These are phyloP conservation scores for Fusarium oligoseptatum DNA, from an alignment of 2,329 filamentous ascomycete genomes.

Conservation along the genomic window DNA sequence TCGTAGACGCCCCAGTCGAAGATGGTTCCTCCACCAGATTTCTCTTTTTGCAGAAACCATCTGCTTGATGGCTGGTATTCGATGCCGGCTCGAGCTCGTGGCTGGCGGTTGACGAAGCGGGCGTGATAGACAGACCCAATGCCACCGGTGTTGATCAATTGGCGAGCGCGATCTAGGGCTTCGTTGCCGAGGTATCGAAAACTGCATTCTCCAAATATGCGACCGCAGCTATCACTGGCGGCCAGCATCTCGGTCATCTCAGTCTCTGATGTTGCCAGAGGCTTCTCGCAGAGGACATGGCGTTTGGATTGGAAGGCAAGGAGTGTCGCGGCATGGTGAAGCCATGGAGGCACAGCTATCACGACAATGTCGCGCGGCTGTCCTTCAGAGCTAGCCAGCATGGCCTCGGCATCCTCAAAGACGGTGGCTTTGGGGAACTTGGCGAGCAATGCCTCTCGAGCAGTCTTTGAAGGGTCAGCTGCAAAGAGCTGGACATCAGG, in stretches of 20 bases:
- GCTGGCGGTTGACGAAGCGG: conserved; percentile 25
- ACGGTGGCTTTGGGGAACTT: conserved; percentile 20
- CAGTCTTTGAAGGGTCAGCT: conserved; percentile 17
- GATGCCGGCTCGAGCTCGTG: conserved; percentile 26
- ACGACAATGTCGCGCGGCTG: conserved; percentile 24
- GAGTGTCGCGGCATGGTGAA: conserved; percentile 22
- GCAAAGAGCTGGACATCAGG: conserved; percentile 17
- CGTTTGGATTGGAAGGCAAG: conserved; percentile 19
- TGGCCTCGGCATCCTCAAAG: conserved; percentile 20
- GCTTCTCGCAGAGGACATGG: conserved; percentile 30
- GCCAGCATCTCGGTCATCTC: conserved; percentile 27
- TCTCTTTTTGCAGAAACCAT: conserved; percentile 25
- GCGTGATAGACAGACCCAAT: conserved; percentile 24
- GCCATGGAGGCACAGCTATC: conserved; percentile 24
- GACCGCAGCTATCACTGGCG: conserved; percentile 7
- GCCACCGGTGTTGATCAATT: conserved; percentile 13
- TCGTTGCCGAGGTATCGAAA: conserved; percentile 27
- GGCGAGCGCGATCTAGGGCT: conserved; percentile 15
- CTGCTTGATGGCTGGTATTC: conserved; percentile 28
- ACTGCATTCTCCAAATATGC: conserved; percentile 23
- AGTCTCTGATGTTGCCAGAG: conserved; percentile 20
- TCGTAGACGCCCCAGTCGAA: conserved; percentile 32
- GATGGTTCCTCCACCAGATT: conserved; percentile 21
- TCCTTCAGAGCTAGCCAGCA: conserved; percentile 18
- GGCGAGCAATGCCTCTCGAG: conserved; percentile 16